A percentile compares a stretch with the other conserved stretches of the same genome.
Conservation (phyloP, 257 asterid genomes). For the Solanum chaucha region DNA sequence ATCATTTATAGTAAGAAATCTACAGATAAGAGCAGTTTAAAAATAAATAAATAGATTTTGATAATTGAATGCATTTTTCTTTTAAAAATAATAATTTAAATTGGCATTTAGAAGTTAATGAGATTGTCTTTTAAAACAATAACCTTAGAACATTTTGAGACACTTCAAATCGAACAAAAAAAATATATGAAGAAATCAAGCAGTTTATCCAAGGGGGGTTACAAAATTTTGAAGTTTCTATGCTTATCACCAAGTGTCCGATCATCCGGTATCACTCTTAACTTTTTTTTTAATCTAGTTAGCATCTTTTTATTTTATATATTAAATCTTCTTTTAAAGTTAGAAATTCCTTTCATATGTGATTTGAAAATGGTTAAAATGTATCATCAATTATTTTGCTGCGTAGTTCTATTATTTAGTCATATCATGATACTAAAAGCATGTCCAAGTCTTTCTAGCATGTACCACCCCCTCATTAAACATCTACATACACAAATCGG, state of each 20-base stretch:
- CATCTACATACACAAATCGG: background rate
- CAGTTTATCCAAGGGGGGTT: constrained; percentile 36
- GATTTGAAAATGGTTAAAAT: background rate
- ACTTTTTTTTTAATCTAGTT: background rate
- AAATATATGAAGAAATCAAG: constrained; percentile 32
- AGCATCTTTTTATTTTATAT: background rate
- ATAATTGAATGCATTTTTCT: constrained; percentile 8
- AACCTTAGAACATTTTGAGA: constrained; percentile 7
- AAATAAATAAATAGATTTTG: constrained; percentile 14
- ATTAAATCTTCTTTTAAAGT: background rate
- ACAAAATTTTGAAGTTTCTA: constrained; percentile 51
- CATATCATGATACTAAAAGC: background rate
- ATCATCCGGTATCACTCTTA: background rate
- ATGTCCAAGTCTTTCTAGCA: background rate
- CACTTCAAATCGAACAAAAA: background rate
- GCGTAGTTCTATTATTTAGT: background rate
- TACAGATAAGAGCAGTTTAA: constrained; percentile 23
- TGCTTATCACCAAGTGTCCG: constrained; percentile 41
- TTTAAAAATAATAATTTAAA: background rate
- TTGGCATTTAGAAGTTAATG: constrained; percentile 28
- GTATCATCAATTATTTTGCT: background rate
- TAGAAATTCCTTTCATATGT: background rate
- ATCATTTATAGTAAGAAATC: constrained; percentile 14
- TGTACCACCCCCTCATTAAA: background rate
- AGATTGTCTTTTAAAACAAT: constrained; percentile 35